Conservation (phyloP, 2,329 filamentous ascomycete genomes). For the Neofusicoccum umdonicola region DNA sequence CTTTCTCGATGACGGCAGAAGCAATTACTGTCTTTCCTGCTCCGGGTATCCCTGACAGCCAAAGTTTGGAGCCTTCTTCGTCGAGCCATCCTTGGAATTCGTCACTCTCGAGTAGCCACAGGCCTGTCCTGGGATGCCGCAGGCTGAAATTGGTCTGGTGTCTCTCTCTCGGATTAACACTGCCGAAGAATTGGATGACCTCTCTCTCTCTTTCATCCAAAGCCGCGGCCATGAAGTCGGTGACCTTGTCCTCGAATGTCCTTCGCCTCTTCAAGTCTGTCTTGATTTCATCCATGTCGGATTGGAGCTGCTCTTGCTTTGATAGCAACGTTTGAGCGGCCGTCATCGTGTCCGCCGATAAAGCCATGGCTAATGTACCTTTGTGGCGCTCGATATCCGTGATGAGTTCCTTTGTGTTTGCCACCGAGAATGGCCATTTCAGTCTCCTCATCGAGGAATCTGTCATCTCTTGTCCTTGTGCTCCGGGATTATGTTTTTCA, state of each 20-base stretch:
- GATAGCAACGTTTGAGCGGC: neutral
- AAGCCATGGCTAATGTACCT: neutral
- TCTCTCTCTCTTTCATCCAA: neutral
- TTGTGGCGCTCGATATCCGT: neutral
- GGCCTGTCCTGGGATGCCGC: neutral
- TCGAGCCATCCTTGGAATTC: neutral
- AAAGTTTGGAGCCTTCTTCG: neutral
- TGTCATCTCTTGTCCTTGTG: neutral
- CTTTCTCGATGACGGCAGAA: neutral
- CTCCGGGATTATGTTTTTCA: neutral
- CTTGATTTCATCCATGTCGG: neutral
- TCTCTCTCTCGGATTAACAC: neutral
- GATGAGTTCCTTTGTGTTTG: neutral
- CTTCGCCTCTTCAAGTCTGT: neutral
- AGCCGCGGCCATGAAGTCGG: neutral
- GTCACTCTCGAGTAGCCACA: neutral
- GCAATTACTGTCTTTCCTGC: neutral
- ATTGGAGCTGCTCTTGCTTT: neutral
- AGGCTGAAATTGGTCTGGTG: neutral
- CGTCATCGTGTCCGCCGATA: neutral
- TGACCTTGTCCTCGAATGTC: neutral
- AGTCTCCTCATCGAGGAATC: neutral
- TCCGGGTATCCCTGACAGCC: neutral
- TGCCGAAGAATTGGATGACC: neutral
- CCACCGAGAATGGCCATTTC: neutral